Conservation (phyloP, 23 red algal genomes). For the Gracilariopsis chorda region DNA sequence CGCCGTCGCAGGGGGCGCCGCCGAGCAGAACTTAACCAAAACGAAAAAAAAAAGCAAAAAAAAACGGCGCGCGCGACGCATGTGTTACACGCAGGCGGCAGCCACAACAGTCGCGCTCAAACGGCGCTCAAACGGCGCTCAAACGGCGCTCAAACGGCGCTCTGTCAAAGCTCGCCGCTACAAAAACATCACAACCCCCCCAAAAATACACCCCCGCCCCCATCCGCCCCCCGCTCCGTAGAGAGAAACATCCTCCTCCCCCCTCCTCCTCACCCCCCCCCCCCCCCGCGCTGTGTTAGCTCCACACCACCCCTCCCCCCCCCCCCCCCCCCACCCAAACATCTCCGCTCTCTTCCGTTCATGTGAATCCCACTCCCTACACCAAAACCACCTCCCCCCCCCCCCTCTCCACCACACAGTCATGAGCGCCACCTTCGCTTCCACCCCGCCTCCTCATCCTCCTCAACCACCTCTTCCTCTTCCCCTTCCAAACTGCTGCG, state of each 20-base stretch:
- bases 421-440: slow-evolving; percentile 4
- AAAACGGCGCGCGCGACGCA: too few species aligned
- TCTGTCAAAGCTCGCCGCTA: neutral
- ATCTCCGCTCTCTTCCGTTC: neutral
- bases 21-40: too few species aligned
- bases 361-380: neutral
- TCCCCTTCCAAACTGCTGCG: neutral
- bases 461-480: neutral
- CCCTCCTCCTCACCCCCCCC: neutral
- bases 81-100: slow-evolving; percentile 13
- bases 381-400: neutral
- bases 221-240: too few species aligned
- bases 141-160: neutral
- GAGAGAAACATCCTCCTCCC: too few species aligned
- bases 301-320: neutral
- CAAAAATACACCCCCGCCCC: too few species aligned
- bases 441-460: neutral
- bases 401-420: neutral
- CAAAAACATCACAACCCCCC: neutral
- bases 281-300: neutral
- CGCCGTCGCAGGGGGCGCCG: slow-evolving; percentile 14
- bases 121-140: neutral
- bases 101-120: neutral
- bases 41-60: too few species aligned
- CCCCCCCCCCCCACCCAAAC: neutral